Evolutionary conservation across 1,284 basidiomycete genomes (phyloP).

Genomic region (Leccinum griseonigrum): DNA sequence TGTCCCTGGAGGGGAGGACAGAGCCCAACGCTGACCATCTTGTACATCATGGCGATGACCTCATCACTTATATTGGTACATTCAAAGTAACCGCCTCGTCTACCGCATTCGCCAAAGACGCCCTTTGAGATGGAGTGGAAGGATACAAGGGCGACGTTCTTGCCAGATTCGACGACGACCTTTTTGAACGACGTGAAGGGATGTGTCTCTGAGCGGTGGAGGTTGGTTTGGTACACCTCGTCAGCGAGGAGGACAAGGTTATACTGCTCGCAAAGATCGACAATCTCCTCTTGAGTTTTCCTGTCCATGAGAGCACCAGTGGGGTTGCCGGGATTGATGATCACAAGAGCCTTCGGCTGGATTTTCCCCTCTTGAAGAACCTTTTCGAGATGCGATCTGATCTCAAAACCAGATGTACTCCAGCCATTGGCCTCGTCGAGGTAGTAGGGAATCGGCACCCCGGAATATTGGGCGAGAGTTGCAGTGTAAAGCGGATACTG

Average conservation of each 20-base stretch:
- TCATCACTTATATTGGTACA: conserved; percentile 76
- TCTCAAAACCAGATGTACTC: conserved; percentile 77
- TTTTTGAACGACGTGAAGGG: conserved; percentile 94
- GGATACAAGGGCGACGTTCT: conserved; percentile 77
- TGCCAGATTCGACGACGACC: conserved; percentile 63
- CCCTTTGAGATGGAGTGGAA: conserved; percentile 98
- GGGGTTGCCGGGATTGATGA: conserved; percentile 97
- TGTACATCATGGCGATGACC: conserved; percentile 85
- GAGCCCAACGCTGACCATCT: conserved; percentile 88
- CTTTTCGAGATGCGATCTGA: conserved; percentile 68
- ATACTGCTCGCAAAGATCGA: conserved; percentile 81
- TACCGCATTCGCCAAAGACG: conserved; percentile 90
- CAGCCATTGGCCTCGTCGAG: conserved; percentile 83
- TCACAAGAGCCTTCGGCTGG: conserved; percentile 78
- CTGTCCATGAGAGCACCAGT: conserved; percentile 82
- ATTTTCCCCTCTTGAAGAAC: conserved; percentile 62
- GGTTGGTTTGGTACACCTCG: conserved; percentile 93
- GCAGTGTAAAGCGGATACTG: conserved; percentile 99
- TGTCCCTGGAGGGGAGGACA: conserved; percentile 90
- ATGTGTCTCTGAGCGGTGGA: conserved; percentile 66
- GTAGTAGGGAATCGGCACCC: conserved; percentile 85
- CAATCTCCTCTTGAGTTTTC: conserved; percentile 69
- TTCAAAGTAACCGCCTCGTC: conserved; percentile 94
- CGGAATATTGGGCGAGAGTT: conserved; percentile 82
- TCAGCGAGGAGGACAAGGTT: conserved; percentile 89